phyloP scores from a whole-genome alignment of 1,284 basidiomycete species.

The Sutorius eximius region DNA sequence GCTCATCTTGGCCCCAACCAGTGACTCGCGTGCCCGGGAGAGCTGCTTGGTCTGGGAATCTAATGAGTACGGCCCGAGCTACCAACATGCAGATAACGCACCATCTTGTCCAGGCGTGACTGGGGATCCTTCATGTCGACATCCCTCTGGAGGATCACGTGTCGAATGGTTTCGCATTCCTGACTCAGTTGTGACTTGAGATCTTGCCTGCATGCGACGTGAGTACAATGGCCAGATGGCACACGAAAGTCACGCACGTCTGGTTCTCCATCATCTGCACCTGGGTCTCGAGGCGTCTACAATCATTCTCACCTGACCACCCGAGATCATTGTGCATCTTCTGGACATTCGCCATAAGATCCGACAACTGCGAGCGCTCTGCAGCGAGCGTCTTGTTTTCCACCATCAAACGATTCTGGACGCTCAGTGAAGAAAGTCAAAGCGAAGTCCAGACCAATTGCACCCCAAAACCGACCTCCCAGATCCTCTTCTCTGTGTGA shows the following conservation, averaged over 20 bases:
- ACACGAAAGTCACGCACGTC: slow-evolving; percentile 48
- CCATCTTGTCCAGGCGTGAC: slow-evolving; percentile 68
- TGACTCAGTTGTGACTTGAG: slow-evolving; percentile 72
- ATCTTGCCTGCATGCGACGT: slow-evolving; percentile 56
- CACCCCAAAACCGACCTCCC: slow-evolving; percentile 62
- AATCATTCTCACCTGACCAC: slow-evolving; percentile 76
- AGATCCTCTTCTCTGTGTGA: slow-evolving; percentile 88
- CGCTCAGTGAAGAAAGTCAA: slow-evolving; percentile 45
- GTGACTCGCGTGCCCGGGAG: slow-evolving; percentile 68
- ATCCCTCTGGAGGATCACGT: slow-evolving; percentile 74
- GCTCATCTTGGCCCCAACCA: slow-evolving; percentile 77
- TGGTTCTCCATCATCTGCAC: slow-evolving; percentile 78
- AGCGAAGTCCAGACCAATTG: no score
- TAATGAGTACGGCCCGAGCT: slow-evolving; percentile 10
- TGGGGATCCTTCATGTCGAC: slow-evolving; percentile 80
- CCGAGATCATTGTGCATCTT: slow-evolving; percentile 89
- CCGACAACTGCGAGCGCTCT: slow-evolving; percentile 82
- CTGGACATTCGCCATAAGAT: slow-evolving; percentile 85
- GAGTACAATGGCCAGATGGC: not conserved
- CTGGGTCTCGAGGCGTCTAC: slow-evolving; percentile 76
- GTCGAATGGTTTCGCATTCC: slow-evolving; percentile 78
- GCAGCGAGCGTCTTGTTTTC: slow-evolving; percentile 80
- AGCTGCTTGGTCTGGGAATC: slow-evolving; percentile 57
- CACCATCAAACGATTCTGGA: slow-evolving; percentile 76
- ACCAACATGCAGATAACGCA: slow-evolving; percentile 39